These are phyloP conservation scores for Lachancea dasiensis DNA, from an alignment of 805 yeast species.

Conservation along the genomic window DNA sequence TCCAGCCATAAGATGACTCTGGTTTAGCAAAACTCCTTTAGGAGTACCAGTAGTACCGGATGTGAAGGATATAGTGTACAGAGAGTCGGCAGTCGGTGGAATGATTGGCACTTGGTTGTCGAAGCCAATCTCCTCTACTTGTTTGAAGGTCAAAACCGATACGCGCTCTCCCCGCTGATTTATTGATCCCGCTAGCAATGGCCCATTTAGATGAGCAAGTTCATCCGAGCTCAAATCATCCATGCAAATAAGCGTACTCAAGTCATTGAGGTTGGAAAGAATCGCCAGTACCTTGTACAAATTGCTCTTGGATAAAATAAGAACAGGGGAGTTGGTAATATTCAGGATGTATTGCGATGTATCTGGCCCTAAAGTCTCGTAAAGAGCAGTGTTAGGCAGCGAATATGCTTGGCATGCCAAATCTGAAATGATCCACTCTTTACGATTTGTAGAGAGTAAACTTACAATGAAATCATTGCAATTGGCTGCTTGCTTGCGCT, in stretches of 20 bases:
- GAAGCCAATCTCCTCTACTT: conserved; percentile 38
- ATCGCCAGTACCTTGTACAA: conserved; percentile 43
- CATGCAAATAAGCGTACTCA: conserved; percentile 52
- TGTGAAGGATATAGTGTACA: conserved; percentile 63
- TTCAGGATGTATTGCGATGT: conserved; percentile 59
- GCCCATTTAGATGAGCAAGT: conserved; percentile 28
- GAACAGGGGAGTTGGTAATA: conserved; percentile 56
- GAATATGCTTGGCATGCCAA: conserved; percentile 58
- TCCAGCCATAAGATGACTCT: conserved; percentile 45
- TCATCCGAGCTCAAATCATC: conserved; percentile 40
- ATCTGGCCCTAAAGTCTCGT: conserved; percentile 53
- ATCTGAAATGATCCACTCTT: conserved; percentile 68
- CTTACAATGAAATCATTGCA: conserved; percentile 44
- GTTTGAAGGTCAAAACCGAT: conserved; percentile 39
- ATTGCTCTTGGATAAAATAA: conserved; percentile 49
- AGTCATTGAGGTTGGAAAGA: conserved; percentile 34
- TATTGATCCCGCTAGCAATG: conserved; percentile 23
- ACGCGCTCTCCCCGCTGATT: conserved; percentile 30
- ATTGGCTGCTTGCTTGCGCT: conserved; percentile 29
- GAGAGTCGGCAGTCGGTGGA: conserved; percentile 47
- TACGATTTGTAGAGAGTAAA: conserved; percentile 50
- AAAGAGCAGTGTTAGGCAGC: conserved; percentile 47
- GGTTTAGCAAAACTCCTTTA: conserved; percentile 60
- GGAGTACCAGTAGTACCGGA: conserved; percentile 75
- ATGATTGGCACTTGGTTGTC: conserved; percentile 37